Evolutionary conservation across 352 stramenopile species (phyloP), one percentile per base, ranked within the genome.

Genomic region (Phytophthora melonis): DNA sequence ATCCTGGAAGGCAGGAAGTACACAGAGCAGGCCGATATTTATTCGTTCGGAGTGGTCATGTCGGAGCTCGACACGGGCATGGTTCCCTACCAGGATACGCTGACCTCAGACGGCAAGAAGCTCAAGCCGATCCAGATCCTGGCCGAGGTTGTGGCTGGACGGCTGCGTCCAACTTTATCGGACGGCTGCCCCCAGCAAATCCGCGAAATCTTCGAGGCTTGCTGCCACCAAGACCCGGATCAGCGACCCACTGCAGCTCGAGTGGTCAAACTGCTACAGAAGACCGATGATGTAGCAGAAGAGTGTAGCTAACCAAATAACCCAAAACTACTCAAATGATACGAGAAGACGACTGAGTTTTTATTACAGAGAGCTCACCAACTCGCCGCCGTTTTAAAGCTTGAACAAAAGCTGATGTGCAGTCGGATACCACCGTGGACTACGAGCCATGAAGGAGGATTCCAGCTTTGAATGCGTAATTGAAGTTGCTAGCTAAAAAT

Each of bases 81-180:
- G 47, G 9, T 27, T 1, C 47, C 47, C 8, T 54, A 54, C 19
- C 47, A 54, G 3, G 47, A 54, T 27, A 27, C 19, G 47, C 3
- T 27, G 10, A 54, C 18, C 3, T 54, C 19, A 8, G 19, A 27
- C 10, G 47, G 47, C 19, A 27, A 25, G 9, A 54, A 54, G 9
- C 18, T 16, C n/a, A 30, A 54, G 10, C 47, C 47, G 25, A 79
- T 84, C 47, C 53, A 81, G 41, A 84, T 84, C 34, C 27, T 84
- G 64, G 69, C 71, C 7, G 67, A 80, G 1, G 74, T 82, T 10
- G 75, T 82, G 52, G 63, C 75, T 10, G 79, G 79, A 16, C 66
- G 58, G 2, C 53, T 89, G 25, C 77, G 75, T 18, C 83, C 81
- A 14, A 79, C 39, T 19, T 86, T 88, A 36, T 79, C 57, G 3